Evolutionary conservation across 139 green algal species (phyloP), one percentile per base, ranked within the genome.

Genomic region (Chlorella sp.): DNA sequence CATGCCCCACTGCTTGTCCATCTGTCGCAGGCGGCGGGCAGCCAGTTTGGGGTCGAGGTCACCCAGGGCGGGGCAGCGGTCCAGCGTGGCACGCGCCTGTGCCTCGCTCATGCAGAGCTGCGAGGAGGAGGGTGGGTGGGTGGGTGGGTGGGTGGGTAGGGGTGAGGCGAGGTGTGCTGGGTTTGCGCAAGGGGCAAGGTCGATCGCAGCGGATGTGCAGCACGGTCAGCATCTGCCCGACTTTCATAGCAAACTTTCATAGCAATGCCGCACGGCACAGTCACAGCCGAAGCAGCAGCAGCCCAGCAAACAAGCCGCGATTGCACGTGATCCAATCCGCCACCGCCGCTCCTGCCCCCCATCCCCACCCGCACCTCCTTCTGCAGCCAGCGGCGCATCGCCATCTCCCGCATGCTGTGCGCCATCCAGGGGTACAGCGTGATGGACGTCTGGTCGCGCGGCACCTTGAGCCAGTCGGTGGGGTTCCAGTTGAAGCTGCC

Each of bases 91-190:
- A 11, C 76, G 51, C 8, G 76, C 76, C 54, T 82, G 76, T 24
- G 51, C 34, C 54, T 82, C 76, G 36, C 34, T 82, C 76, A 82
- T 82, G 76, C 76, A 82, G 36, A 82, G 76, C 76, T 82, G 76
- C 54, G 46, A 3, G 0, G 11, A 36, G 13, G 30, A 17, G 34
- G 2, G 54, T 14, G 1, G 28, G 30, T 0, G 24, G 34, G 24
- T 1, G 75, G 48, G 51, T 2, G 9, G 8, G 22, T 36, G 51
- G 51, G 0, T 43, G 2, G 1, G 70, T 41, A 76, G 41, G 1
- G 28, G 51, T 68, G 60, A 36, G 28, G 26, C 16, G 58, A n/a
- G n/a, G n/a, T n/a, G n/a, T n/a, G n/a, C n/a, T n/a, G n/a, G n/a
- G n/a, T n/a, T n/a, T 32, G 36, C 36, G 67, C 67, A 32, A 3